Evolutionary conservation across 1,284 basidiomycete genomes (phyloP).

Genomic region (Hemileia vastatrix): DNA sequence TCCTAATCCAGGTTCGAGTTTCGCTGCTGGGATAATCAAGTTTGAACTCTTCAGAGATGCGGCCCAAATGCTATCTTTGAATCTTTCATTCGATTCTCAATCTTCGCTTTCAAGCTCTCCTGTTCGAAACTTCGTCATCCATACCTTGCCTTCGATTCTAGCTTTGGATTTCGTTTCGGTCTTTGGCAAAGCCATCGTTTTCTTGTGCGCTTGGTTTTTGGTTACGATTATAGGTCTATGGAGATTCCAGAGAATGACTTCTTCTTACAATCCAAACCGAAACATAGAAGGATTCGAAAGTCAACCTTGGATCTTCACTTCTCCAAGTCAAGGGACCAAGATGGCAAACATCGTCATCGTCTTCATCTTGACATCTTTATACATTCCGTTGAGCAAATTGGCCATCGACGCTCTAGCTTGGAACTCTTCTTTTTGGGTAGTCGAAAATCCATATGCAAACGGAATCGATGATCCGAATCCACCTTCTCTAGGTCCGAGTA

Average conservation of each 20-base stretch:
- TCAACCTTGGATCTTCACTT: no score
- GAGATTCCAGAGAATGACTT: conserved; percentile 33
- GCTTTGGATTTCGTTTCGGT: conserved; percentile 36
- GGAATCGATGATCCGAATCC: conserved; percentile 50
- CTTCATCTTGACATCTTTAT: no score
- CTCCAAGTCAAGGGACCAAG: no score
- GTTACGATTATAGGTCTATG: conserved; percentile 28
- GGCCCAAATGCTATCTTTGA: conserved; percentile 33
- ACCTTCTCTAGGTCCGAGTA: conserved; percentile 52
- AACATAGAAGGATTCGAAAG: no score
- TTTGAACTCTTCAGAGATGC: conserved; percentile 35
- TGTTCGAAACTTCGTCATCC: conserved; percentile 27
- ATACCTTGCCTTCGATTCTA: conserved; percentile 31
- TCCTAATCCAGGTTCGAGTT: no score
- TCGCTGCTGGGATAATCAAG: conserved; percentile 33
- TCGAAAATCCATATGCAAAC: conserved; percentile 56
- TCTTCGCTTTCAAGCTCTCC: background rate
- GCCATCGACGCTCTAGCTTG: conserved; percentile 37
- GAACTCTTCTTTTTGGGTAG: conserved; percentile 37
- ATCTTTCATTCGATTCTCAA: conserved; percentile 28
- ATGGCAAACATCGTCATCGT: no score
- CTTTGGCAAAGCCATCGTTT: conserved; percentile 35
- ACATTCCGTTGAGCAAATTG: conserved; percentile 39
- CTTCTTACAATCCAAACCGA: conserved; percentile 33
- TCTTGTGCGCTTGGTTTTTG: conserved; percentile 31